Conservation (phyloP, 768 basidiomycete species). For the Cubamyces lactineus region DNA sequence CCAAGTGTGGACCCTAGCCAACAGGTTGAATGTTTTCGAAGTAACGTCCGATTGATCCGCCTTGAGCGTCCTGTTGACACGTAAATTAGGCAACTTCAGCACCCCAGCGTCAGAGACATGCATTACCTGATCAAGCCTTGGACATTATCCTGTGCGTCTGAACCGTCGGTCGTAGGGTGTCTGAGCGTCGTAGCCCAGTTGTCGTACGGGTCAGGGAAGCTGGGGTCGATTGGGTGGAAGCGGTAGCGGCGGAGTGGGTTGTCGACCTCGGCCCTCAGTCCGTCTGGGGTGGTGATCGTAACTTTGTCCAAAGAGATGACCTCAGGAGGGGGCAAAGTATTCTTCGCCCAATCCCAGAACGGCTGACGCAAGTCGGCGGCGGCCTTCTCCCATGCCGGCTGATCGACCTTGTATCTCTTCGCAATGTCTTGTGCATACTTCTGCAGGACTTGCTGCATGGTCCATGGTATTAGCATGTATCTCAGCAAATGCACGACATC, state of each 20-base stretch:
- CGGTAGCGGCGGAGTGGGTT: constrained; percentile 24
- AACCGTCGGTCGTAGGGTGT: constrained; percentile 13
- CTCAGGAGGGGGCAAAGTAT: constrained; percentile 15
- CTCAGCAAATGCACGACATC: constrained; percentile 33
- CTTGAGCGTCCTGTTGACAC: constrained; percentile 1
- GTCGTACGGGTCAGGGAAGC: constrained; percentile 21
- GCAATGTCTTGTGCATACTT: constrained; percentile 46
- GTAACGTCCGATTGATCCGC: constrained; percentile 12
- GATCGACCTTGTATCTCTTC: constrained; percentile 37
- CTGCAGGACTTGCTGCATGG: constrained; percentile 50
- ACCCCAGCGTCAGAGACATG: too few species aligned
- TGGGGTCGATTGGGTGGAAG: constrained; percentile 18
- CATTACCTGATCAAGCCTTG: constrained; percentile 7
- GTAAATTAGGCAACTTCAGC: not conserved
- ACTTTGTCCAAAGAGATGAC: constrained; percentile 14
- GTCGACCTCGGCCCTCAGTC: constrained; percentile 5
- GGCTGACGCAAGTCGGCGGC: constrained; percentile 44
- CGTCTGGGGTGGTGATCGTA: constrained; percentile 15
- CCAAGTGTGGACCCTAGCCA: constrained; percentile 40
- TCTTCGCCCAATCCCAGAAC: constrained; percentile 56
- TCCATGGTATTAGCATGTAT: constrained; percentile 33
- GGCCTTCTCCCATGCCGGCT: constrained; percentile 36
- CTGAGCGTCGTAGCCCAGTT: constrained; percentile 23
- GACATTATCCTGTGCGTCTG: constrained; percentile 17
- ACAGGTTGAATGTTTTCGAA: constrained; percentile 18